Evolutionary conservation across 2,329 filamentous ascomycete genomes (phyloP).

Genomic region (Chaetoscypha palmicola): DNA sequence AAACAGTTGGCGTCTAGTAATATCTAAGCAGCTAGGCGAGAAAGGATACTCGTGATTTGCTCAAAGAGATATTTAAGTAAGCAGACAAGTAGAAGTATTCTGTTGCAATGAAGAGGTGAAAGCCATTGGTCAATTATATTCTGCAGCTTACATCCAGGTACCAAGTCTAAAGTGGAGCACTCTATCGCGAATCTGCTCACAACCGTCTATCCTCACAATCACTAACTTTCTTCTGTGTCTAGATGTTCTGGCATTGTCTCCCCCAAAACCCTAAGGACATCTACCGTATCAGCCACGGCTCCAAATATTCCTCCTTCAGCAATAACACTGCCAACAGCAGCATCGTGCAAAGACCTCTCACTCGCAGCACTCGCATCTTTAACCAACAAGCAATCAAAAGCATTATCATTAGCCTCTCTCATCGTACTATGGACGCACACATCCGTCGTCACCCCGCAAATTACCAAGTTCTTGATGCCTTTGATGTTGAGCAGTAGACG

Average conservation of each 20-base stretch:
- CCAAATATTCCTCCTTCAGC: conserved; percentile 34
- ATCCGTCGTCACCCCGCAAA: conserved; percentile 33
- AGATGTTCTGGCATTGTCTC: not conserved
- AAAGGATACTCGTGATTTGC: too few species aligned
- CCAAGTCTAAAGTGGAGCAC: too few species aligned
- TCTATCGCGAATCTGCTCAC: too few species aligned
- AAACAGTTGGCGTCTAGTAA: too few species aligned
- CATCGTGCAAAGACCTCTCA: conserved; percentile 24
- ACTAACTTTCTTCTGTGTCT: not conserved
- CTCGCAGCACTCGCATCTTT: conserved; percentile 29
- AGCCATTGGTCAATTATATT: too few species aligned
- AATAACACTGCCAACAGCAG: conserved; percentile 27
- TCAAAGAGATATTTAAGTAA: too few species aligned
- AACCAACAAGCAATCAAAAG: conserved; percentile 30
- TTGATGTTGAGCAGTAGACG: conserved; percentile 28
- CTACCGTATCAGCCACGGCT: conserved; percentile 23
- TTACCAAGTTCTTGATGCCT: conserved; percentile 30
- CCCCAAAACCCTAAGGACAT: conserved; percentile 16
- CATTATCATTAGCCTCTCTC: conserved; percentile 32
- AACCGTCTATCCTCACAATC: too few species aligned
- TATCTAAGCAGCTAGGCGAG: too few species aligned
- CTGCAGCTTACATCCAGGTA: too few species aligned
- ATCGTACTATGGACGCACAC: conserved; percentile 33
- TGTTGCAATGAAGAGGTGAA: too few species aligned
- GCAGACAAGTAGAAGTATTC: too few species aligned